These are phyloP conservation scores for Wickerhamomyces kurtzmanii DNA, from an alignment of 805 yeast genomes.

Conservation along the genomic window DNA sequence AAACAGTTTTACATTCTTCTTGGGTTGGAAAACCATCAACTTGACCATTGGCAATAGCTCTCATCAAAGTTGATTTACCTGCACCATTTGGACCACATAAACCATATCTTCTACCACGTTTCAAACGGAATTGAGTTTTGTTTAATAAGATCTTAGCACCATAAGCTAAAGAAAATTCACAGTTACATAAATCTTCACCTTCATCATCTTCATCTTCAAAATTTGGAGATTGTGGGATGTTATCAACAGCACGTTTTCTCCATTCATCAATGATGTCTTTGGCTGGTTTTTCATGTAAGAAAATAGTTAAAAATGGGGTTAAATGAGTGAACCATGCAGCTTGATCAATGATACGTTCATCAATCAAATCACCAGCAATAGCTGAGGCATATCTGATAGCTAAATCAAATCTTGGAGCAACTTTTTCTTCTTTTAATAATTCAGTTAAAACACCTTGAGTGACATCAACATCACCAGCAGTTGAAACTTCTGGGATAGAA, in stretches of 20 bases:
- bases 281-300: slow-evolving; percentile 89
- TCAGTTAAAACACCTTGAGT: slow-evolving; percentile 75
- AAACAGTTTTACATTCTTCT: slow-evolving; percentile 97
- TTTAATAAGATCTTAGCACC: slow-evolving; percentile 99
- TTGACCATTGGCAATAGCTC: slow-evolving; percentile 95
- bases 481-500: slow-evolving; percentile 90
- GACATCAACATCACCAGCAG: slow-evolving; percentile 94
- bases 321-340: slow-evolving; percentile 82
- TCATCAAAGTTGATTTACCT: slow-evolving; percentile 98
- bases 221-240: slow-evolving; percentile 93
- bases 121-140: slow-evolving; percentile 98
- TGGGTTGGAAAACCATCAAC: slow-evolving; percentile 99
- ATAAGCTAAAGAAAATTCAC: slow-evolving; percentile 99
- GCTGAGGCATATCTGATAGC: slow-evolving; percentile 83
- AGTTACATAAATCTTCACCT: slow-evolving; percentile 99
- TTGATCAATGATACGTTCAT: slow-evolving; percentile 93
- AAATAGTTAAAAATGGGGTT: slow-evolving; percentile 91
- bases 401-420: slow-evolving; percentile 68
- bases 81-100: slow-evolving; percentile 99
- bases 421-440: slow-evolving; percentile 58
- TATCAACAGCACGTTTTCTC: slow-evolving; percentile 94
- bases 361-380: slow-evolving; percentile 97
- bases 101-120: slow-evolving; percentile 99
- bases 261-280: slow-evolving; percentile 85
- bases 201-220: slow-evolving; percentile 97